Evolutionary conservation across 306 rosid species (phyloP), one percentile per base, ranked within the genome.

Genomic region (Pyrus pyrifolia): DNA sequence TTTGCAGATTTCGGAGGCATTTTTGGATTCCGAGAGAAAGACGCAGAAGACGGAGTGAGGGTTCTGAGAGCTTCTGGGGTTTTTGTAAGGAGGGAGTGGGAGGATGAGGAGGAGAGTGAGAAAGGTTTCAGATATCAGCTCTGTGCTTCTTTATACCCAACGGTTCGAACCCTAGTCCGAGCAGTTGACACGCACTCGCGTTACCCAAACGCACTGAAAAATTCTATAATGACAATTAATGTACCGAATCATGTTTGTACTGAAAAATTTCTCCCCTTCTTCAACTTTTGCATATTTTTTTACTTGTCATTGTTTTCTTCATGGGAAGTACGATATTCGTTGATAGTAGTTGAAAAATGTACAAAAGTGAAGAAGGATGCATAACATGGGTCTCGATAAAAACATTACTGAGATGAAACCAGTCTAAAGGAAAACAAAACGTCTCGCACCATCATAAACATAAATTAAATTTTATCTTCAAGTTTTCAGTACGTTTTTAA

Each of bases 1-100:
- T 93, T 93, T 31, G 96, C 84, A 62, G 97, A 67, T 84, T 93
- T 93, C 3, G 98, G 97, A 84, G 98, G 97, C 98, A 93, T 93
- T 75, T 59, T 90, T 18, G 11, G 57, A 40, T 38, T 0, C 4
- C 25, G 53, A 25, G 27, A 21, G 21, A 33, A 29, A 67, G 49
- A 31, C 31, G 59, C 18, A 21, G 60, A 52, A 21, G 75, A 31
- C n/a, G 40, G 72, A 70, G 63, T 22, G 76, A 59, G 57, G 40
- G 11, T 17, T 9, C 59, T 67, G 11, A 19, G 72, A 52, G 62
- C 0, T 17, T 75, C 70, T 75, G 75, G 83, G 83, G 81, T 51
- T 75, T 49, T 38, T 55, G 42, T 40, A 11, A 11, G 17, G 45
- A 58, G 40, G 45, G 75, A 66, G 52, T 57, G 38, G 9, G 40